phyloP scores from a whole-genome alignment of 164 flowering plant genomes.

The Protea cynaroides region DNA sequence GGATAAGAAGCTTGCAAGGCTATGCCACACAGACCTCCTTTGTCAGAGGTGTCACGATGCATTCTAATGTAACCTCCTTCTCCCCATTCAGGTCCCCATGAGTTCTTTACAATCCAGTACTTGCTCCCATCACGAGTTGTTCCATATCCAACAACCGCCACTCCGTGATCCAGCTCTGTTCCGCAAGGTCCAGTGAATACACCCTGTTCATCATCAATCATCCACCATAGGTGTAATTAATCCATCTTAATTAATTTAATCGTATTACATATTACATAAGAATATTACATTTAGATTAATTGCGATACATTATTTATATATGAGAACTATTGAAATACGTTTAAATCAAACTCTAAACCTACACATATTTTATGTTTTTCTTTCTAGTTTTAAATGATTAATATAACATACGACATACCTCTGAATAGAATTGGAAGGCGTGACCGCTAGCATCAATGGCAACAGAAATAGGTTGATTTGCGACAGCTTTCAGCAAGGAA shows the following conservation, averaged over 20 bases:
- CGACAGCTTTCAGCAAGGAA: conserved; percentile 64
- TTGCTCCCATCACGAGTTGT: conserved; percentile 66
- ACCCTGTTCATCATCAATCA: conserved; percentile 41
- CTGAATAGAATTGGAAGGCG: conserved; percentile 74
- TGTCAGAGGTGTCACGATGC: conserved; percentile 41
- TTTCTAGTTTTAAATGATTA: no score
- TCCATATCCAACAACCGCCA: conserved; percentile 82
- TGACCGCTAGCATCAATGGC: conserved; percentile 72
- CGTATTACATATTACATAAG: no score
- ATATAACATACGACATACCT: no score
- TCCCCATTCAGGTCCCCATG: conserved; percentile 94
- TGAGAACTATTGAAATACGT: no score
- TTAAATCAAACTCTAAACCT: no score
- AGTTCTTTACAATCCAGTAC: conserved; percentile 90
- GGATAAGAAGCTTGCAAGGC: conserved; percentile 92
- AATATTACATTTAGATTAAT: no score
- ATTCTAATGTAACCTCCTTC: conserved; percentile 84
- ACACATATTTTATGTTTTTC: no score
- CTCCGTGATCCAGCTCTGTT: conserved; percentile 74
- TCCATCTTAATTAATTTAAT: no score
- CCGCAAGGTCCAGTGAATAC: conserved; percentile 68
- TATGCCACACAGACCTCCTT: conserved; percentile 73
- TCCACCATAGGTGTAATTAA: no score
- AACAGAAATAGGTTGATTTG: conserved; percentile 67
- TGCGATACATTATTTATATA: no score